Conservation (phyloP, 257 asterid species). For the Henckelia pumila region DNA sequence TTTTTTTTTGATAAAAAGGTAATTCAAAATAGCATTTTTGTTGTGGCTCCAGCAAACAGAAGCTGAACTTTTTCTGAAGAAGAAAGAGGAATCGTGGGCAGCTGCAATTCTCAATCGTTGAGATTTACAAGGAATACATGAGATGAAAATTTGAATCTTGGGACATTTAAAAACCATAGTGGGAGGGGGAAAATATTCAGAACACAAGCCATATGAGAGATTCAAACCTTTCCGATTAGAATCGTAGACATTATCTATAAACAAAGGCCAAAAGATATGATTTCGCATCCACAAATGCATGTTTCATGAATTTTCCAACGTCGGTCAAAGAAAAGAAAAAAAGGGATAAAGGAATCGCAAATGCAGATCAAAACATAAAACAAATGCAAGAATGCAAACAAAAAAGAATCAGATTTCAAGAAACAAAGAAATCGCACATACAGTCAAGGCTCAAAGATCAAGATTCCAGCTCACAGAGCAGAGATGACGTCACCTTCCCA, state of each 20-base stretch:
- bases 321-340: not conserved
- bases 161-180: not conserved
- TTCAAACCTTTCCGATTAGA: not conserved
- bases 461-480: constrained; percentile 21
- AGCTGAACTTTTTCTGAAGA: constrained; percentile 7
- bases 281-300: not conserved
- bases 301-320: not conserved
- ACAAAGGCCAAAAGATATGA: not conserved
- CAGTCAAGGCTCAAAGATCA: constrained; percentile 42
- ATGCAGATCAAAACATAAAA: constrained; percentile 31
- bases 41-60: constrained; percentile 1
- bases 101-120: not conserved
- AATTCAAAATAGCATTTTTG: constrained; percentile 12
- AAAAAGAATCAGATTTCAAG: constrained; percentile 27
- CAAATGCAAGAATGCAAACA: constrained; percentile 11
- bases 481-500: constrained; percentile 40
- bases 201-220: not conserved
- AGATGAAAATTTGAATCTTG: not conserved
- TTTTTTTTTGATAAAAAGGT: not conserved
- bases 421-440: constrained; percentile 26
- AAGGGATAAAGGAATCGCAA: constrained; percentile 20
- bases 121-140: not conserved
- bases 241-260: too few relatives aligned
- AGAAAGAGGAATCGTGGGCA: constrained; percentile 10
- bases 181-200: not conserved